A percentile compares a stretch with the other conserved stretches of the same genome.
These are phyloP conservation scores for Paxillus ammoniavirescens DNA, from an alignment of 768 basidiomycete genomes.

Conservation along the genomic window DNA sequence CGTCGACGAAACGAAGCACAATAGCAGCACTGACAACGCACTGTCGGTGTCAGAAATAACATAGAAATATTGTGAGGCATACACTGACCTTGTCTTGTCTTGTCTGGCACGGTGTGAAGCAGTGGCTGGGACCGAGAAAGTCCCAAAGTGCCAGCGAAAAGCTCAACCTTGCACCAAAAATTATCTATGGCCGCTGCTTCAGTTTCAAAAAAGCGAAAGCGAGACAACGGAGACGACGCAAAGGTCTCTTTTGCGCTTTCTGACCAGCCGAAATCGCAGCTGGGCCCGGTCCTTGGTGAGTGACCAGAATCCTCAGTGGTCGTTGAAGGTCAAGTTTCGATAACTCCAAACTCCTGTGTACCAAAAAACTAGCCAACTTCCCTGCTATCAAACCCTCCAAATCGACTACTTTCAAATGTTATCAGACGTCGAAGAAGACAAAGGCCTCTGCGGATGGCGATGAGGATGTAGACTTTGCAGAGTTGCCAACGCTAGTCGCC, in stretches of 20 bases:
- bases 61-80: not conserved
- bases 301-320: constrained; percentile 22
- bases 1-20: constrained; percentile 19
- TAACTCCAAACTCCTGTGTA: constrained; percentile 5
- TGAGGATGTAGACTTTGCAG: constrained; percentile 31
- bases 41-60: constrained; percentile 12
- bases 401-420: constrained; percentile 62
- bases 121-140: constrained; percentile 1
- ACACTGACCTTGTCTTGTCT: constrained; percentile 12
- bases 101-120: constrained; percentile 13
- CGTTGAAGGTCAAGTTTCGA: constrained; percentile 16
- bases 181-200: constrained; percentile 20
- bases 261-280: constrained; percentile 31
- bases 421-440: constrained; percentile 42
- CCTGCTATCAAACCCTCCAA: constrained; percentile 60
- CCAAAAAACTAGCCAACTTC: constrained; percentile 48
- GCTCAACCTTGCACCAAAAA: constrained; percentile 13
- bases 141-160: not conserved
- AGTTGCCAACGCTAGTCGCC: constrained; percentile 49
- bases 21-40: constrained; percentile 8
- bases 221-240: constrained; percentile 34
- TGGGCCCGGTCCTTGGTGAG: constrained; percentile 56
- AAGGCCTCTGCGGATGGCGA: constrained; percentile 15
- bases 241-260: constrained; percentile 39
- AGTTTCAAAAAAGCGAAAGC: constrained; percentile 50